Base-by-base conservation (phyloP, 495 filamentous ascomycete species). In the Aspergillus affinis region DNA sequence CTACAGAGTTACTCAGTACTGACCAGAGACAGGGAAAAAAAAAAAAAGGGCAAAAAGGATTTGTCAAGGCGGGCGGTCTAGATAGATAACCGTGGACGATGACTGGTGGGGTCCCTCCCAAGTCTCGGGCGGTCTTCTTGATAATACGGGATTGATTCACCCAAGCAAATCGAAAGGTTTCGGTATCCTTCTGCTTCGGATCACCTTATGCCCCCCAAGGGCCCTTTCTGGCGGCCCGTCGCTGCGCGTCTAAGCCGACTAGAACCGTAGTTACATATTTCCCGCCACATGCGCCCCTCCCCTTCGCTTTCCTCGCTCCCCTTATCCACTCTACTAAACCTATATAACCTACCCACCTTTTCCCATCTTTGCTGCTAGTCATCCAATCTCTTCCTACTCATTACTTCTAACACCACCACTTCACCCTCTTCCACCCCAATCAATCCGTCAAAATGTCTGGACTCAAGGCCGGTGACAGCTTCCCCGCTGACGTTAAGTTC, bases 401-500 rank as follows among this genome's bases (percentile, higher is more conserved):
- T 48, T 63, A 66, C 55, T 50, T 50, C 57, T 1, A n/a, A 53
- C 53, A 51, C 48, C 53, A 51, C 48, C 55, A 59, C 54, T 57
- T 48, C 44, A 54, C 50, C 45, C 29, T 45, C 50, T 50, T 57
- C 47, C 51, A 51, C 32, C 55, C 46, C 60, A 51, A 62, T 52
- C 58, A 64, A 62, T 51, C 21, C 47, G 56, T 65, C 65, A 84
- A 67, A 72, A 92, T 92, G 90, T 73, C 89, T 75, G 77, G 80
- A 63, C 82, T 93, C 75, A 86, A 90, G 68, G 79, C 84, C 67
- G 93, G 92, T 69, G 90, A 95, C 72, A 81, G 79, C 71, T 95
- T 98, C 82, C 93, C 93, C 68, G 68, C 82, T 56, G 88, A 81
- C 62, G 90, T 96, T 18, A 77, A 78, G 64, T 97, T 97, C 78